phyloP scores from a whole-genome alignment of 345 rosid genomes.

The Sonneratia alba region DNA sequence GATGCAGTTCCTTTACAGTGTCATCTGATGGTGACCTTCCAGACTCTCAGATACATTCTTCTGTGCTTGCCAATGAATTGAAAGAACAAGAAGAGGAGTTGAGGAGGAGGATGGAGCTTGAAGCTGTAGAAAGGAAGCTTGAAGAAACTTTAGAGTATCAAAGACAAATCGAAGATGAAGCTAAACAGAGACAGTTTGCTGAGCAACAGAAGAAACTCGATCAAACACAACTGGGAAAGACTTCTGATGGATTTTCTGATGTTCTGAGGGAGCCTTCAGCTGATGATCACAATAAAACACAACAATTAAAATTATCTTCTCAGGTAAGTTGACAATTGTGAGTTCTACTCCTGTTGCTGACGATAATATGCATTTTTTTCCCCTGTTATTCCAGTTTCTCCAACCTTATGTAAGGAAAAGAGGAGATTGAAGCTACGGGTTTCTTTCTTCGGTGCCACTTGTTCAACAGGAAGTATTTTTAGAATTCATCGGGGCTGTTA shows the following conservation, averaged over 20 bases:
- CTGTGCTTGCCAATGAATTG: conserved; percentile 32
- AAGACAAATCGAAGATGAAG: conserved; percentile 78
- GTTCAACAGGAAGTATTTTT: too few relatives aligned
- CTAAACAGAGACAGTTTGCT: conserved; percentile 48
- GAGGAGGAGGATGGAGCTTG: conserved; percentile 56
- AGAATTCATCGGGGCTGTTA: too few relatives aligned
- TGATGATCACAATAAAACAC: conserved; percentile 21
- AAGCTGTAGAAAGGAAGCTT: conserved; percentile 80
- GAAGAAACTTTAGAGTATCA: conserved; percentile 78
- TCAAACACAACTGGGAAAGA: conserved; percentile 14
- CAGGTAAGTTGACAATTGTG: conserved; percentile 18
- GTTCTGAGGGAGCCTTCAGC: conserved; percentile 19
- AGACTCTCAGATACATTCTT: conserved; percentile 33
- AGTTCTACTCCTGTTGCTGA: conserved; percentile 1
- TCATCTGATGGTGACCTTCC: conserved; percentile 33
- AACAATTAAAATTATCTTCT: conserved; percentile 8
- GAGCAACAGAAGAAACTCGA: conserved; percentile 59
- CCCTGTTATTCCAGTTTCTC: too few relatives aligned
- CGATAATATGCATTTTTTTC: too few relatives aligned
- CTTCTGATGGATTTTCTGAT: conserved; percentile 22
- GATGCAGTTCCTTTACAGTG: conserved; percentile 42
- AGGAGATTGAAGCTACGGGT: too few relatives aligned
- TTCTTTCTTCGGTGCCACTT: too few relatives aligned
- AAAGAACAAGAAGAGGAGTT: conserved; percentile 67
- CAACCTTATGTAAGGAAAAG: too few relatives aligned